phyloP scores from a whole-genome alignment of 306 rosid species.

The Prinsepia uniflora region DNA sequence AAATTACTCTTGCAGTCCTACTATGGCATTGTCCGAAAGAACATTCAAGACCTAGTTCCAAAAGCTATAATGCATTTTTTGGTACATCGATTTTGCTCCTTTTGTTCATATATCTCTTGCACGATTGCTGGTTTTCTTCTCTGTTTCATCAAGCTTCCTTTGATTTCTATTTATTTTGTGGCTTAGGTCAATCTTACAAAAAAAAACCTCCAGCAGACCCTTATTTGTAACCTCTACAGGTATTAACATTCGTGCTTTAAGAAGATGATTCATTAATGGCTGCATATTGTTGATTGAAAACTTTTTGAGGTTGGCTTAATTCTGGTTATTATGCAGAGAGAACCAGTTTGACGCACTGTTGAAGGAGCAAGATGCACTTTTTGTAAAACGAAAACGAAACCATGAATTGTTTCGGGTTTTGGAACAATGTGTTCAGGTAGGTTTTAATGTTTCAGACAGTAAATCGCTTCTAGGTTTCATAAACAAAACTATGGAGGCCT shows the following conservation, averaged over 20 bases:
- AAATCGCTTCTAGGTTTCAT: background rate
- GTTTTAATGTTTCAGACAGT: background rate
- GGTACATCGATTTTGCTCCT: constrained; percentile 18
- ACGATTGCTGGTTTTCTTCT: background rate
- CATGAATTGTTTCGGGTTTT: constrained; percentile 22
- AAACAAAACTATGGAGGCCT: too few relatives aligned
- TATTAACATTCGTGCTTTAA: constrained; percentile 1
- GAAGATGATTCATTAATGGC: background rate
- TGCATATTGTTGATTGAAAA: background rate
- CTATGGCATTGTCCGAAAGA: constrained; percentile 47
- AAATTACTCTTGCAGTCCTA: constrained; percentile 39
- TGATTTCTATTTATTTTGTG: background rate
- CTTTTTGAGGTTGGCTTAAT: constrained; percentile 8
- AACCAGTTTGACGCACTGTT: constrained; percentile 40
- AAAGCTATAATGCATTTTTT: constrained; percentile 49
- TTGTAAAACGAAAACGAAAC: constrained; percentile 27
- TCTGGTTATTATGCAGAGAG: constrained; percentile 29
- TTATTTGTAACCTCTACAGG: constrained; percentile 39
- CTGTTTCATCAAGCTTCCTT: background rate
- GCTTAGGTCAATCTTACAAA: constrained; percentile 40
- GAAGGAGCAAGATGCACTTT: constrained; percentile 32
- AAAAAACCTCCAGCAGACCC: constrained; percentile 26
- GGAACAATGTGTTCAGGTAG: constrained; percentile 35
- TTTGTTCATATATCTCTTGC: background rate
- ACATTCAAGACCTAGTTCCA: constrained; percentile 41